Evolutionary conservation across 176 grass and related monocot genomes (phyloP), one percentile per base, ranked within the genome.

Genomic region (Otatea glauca): DNA sequence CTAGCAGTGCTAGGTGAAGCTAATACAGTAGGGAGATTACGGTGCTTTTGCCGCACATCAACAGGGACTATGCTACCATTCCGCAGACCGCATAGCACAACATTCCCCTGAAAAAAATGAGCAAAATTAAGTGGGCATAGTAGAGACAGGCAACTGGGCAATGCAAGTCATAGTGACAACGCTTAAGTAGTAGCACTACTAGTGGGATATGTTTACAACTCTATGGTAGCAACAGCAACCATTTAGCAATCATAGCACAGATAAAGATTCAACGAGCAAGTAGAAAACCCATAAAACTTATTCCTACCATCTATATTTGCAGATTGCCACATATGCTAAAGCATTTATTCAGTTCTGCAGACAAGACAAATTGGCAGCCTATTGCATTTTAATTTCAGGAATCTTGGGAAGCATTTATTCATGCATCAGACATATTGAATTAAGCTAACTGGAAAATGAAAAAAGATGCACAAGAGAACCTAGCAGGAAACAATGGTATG

Each of bases 21-120:
- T 81, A 53, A 59, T 66, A 76, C 86, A 68, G 42, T 64, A 65
- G 60, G 14, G 9, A 49, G 48, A 69, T 75, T 58, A 66, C 32
- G 49, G 24, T 80, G 84, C 10, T 70, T 89, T 83, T 94, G 74
- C 12, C 92, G 85, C 64, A 90, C 80, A 88, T 94, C 92, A 39
- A 92, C 64, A 83, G 87, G 60, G 24, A 72, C 39, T 72, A 94
- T 82, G 81, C 42, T 89, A 42, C 92, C 90, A 74, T 94, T 94
- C 43, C 92, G 83, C 56, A 75, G 78, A 71, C 92, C 92, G 42
- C 90, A 94, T 63, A 94, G 60, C 77, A 92, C 87, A 76, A 92
- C 79, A 86, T 92, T 94, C 77, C 90, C 92, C 87, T 94, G 47
- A 49, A 78, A 25, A 63, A 60, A 23, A 54, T 55, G 27, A 74